Evolutionary conservation across 192 early-diverging fungal species (phyloP).

Genomic region (Umbelopsis sp.): DNA sequence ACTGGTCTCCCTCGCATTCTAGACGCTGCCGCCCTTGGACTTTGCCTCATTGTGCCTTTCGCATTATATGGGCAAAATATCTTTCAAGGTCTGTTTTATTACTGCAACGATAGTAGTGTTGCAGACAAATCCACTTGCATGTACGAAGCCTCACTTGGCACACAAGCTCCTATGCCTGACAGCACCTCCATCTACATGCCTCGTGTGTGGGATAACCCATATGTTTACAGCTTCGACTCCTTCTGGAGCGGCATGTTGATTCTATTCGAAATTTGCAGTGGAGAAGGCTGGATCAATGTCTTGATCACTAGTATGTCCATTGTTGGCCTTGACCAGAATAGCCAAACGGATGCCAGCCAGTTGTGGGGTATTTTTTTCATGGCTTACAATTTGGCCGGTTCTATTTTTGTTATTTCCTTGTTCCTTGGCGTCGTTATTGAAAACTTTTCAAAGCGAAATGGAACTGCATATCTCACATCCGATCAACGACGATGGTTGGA

Average conservation of each 20-base stretch:
- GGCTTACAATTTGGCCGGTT: conserved; percentile 58
- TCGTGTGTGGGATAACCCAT: conserved; percentile 60
- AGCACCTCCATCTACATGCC: conserved; percentile 36
- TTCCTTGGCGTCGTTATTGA: conserved; percentile 64
- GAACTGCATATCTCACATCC: conserved; percentile 57
- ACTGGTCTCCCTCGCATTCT: conserved; percentile 58
- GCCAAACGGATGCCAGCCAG: conserved; percentile 41
- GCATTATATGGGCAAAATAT: conserved; percentile 48
- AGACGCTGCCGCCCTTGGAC: conserved; percentile 48
- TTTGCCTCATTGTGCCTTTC: conserved; percentile 59
- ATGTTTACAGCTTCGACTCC: conserved; percentile 60
- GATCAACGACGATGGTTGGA: conserved; percentile 65
- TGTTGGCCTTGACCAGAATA: conserved; percentile 37
- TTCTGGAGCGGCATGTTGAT: conserved; percentile 56
- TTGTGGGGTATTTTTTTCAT: conserved; percentile 59
- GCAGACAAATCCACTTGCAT: conserved; percentile 30
- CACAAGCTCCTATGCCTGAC: conserved; percentile 27
- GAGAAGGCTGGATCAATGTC: conserved; percentile 63
- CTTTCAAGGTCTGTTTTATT: conserved; percentile 52
- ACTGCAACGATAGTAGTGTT: conserved; percentile 51
- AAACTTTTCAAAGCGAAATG: conserved; percentile 58
- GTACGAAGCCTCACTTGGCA: conserved; percentile 22
- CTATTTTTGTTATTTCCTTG: conserved; percentile 58
- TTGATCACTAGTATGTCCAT: conserved; percentile 48
- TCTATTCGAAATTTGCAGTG: conserved; percentile 58